Evolutionary conservation across 2,329 filamentous ascomycete genomes (phyloP), one percentile per base, ranked within the genome.

Genomic region (Drechslerella dactyloides): DNA sequence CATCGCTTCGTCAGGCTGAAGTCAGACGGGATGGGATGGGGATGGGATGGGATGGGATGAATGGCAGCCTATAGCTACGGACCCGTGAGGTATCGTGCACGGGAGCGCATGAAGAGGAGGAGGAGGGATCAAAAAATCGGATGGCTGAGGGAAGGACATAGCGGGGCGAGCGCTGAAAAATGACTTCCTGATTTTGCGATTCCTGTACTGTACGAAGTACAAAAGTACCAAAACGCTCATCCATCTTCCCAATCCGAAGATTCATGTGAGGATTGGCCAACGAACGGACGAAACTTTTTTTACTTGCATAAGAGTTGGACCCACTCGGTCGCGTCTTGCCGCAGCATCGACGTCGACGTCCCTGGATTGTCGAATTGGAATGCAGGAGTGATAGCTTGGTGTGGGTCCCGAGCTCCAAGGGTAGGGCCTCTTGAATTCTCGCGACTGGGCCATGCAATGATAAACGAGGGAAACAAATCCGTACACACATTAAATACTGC

Each of bases 281-380:
- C 55, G 40, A 44, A 50, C 52, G 33, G 42, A 46, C 42, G 42
- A 23, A 44, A 23, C 40, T 15, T 44, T 30, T 53, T 55, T 61
- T 51, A 69, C 52, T 51, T 61, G 57, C 56, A 61, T 56, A 30
- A 69, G 51, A 44, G 27, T 55, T 17, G 50, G 64, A 69, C 57
- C 64, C 64, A 69, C 64, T 46, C 57, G 52, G 64, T 69, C 65
- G 65, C 65, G 65, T 69, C 65, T 69, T 69, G 65, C 65, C 65
- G 57, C 61, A 65, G 53, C 42, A 57, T 37, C 51, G 21, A 54
- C 51, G 51, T 56, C 17, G 44, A 52, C 53, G 65, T 69, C 65
- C 65, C 65, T 69, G 57, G 65, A 69, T 69, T 69, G 65, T 69
- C 65, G 65, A 69, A 69, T 69, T 69, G 65, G 65, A 69, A 69